These are phyloP conservation scores for Baorangia bicolor DNA, from an alignment of 768 basidiomycete genomes.

Conservation along the genomic window DNA sequence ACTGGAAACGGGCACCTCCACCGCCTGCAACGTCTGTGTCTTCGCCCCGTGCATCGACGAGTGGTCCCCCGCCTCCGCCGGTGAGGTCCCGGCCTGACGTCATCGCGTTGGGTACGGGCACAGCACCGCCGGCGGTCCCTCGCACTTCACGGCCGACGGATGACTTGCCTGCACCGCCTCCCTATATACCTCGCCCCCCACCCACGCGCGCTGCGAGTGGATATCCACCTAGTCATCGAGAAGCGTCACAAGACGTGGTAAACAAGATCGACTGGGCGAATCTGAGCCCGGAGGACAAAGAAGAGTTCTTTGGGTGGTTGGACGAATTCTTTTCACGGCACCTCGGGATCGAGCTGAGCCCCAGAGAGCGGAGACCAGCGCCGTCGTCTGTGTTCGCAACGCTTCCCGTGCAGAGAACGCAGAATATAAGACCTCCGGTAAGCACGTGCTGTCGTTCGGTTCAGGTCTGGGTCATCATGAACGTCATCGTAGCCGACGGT, in stretches of 20 bases:
- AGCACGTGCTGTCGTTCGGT: slow-evolving; percentile 2
- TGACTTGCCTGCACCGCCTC: slow-evolving; percentile 10
- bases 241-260: neutral
- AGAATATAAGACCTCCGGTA: slow-evolving; percentile 16
- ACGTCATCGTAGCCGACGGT: slow-evolving; percentile 18
- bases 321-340: slow-evolving; percentile 73
- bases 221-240: slow-evolving; percentile 19
- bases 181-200: slow-evolving; percentile 24
- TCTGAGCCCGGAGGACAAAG: slow-evolving; percentile 64
- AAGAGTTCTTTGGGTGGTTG: slow-evolving; percentile 73
- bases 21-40: slow-evolving; percentile 27
- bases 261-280: slow-evolving; percentile 64
- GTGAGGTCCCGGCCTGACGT: slow-evolving; percentile 25
- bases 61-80: slow-evolving; percentile 35
- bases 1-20: slow-evolving; percentile 49
- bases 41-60: slow-evolving; percentile 6
- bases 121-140: slow-evolving; percentile 7
- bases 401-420: neutral
- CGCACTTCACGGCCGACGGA: slow-evolving; percentile 15
- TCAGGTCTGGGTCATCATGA: neutral
- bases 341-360: slow-evolving; percentile 28
- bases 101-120: slow-evolving; percentile 6
- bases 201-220: slow-evolving; percentile 29
- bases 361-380: neutral
- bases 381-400: neutral